phyloP scores from a whole-genome alignment of 805 yeast genomes.

The Saturnispora bothae region DNA sequence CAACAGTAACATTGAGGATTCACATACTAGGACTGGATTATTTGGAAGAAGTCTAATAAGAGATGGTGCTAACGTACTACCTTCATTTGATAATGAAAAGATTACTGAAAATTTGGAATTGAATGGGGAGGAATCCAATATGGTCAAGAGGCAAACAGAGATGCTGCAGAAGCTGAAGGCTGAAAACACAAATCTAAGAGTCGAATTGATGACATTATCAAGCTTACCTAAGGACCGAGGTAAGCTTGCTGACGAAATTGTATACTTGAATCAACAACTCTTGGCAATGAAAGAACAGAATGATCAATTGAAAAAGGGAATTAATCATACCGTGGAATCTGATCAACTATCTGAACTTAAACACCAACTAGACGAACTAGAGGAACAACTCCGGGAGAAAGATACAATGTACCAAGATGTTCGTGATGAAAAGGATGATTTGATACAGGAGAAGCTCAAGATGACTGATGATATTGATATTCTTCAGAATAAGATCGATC shows the following conservation, averaged over 20 bases:
- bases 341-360: neutral
- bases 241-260: conserved; percentile 23
- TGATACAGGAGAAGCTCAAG: conserved; percentile 15
- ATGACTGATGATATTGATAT: conserved; percentile 20
- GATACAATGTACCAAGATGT: conserved; percentile 1
- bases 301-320: neutral
- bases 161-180: conserved; percentile 23
- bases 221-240: conserved; percentile 34
- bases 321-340: neutral
- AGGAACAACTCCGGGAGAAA: conserved; percentile 6
- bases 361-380: neutral
- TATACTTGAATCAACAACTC: conserved; percentile 10
- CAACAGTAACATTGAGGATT: conserved; percentile 9
- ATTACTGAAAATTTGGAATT: conserved; percentile 1
- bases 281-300: conserved; percentile 5
- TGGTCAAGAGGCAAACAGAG: conserved; percentile 21
- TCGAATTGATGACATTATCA: conserved; percentile 32
- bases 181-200: conserved; percentile 35
- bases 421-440: conserved; percentile 6
- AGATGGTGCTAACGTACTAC: conserved; percentile 20
- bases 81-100: conserved; percentile 15
- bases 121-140: conserved; percentile 16
- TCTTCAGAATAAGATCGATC: conserved; percentile 9
- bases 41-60: conserved; percentile 10
- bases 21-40: conserved; percentile 9